phyloP scores from a whole-genome alignment of 108 stramenopile species.

The Nannochloropsis oceanica region DNA sequence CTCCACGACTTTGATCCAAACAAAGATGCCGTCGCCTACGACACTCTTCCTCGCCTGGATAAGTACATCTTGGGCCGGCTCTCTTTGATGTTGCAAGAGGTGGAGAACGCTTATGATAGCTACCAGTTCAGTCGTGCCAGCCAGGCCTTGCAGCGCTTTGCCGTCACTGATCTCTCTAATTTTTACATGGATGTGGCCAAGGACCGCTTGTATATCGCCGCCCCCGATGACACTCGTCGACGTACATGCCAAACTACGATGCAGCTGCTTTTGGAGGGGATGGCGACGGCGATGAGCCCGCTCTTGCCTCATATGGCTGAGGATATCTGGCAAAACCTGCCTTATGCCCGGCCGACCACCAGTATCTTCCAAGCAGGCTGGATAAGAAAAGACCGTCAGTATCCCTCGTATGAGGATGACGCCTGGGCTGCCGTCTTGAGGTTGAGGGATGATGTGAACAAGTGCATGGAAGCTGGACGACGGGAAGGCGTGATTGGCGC shows the following conservation, averaged over 20 bases:
- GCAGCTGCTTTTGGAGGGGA: constrained; percentile 58
- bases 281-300: constrained; percentile 69
- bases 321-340: constrained; percentile 72
- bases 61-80: constrained; percentile 86
- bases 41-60: constrained; percentile 46
- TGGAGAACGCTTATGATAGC: constrained; percentile 61
- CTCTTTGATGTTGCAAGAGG: constrained; percentile 54
- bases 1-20: constrained; percentile 68
- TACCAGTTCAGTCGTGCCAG: constrained; percentile 66
- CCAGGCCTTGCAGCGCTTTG: constrained; percentile 71
- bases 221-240: constrained; percentile 59
- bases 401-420: constrained; percentile 16
- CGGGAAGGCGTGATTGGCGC: constrained; percentile 9
- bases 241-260: constrained; percentile 79
- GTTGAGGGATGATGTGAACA: constrained; percentile 26
- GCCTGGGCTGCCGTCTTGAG: constrained; percentile 3
- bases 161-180: constrained; percentile 75
- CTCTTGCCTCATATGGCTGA: constrained; percentile 92
- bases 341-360: neutral
- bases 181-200: constrained; percentile 94
- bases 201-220: constrained; percentile 86
- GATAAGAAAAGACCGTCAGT: neutral
- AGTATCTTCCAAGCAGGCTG: constrained; percentile 31
- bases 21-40: constrained; percentile 44
- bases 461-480: constrained; percentile 28